Evolutionary conservation across 345 rosid genomes (phyloP).

Genomic region (Aquilaria malaccensis): DNA sequence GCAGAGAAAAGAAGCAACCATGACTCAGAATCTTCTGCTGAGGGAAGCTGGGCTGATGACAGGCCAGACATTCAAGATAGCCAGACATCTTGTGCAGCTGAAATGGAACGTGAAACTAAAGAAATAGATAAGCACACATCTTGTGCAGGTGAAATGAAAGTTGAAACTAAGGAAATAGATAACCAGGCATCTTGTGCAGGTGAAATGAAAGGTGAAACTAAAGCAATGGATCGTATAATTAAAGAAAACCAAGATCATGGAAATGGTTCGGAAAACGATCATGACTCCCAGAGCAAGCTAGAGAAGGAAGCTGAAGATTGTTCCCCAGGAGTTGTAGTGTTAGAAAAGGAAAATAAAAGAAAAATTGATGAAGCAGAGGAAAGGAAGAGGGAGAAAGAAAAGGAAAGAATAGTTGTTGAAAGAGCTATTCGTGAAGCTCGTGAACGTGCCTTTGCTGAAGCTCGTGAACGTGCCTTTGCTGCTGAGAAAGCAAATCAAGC

Average conservation of each 20-base stretch:
- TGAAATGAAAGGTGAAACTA: conserved; percentile 25
- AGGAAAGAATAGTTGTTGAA: conserved; percentile 75
- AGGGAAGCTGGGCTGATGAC: conserved; percentile 24
- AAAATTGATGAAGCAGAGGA: conserved; percentile 48
- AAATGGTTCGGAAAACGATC: conserved; percentile 27
- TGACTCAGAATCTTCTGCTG: conserved; percentile 19
- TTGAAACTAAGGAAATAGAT: conserved; percentile 15
- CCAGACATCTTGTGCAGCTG: conserved; percentile 21
- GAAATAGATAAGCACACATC: conserved; percentile 20
- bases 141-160: conserved; percentile 22
- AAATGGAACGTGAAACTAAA: conserved; percentile 22
- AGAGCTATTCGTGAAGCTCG: conserved; percentile 95
- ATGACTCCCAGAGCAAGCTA: conserved; percentile 29
- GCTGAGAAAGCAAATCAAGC: conserved; percentile 63
- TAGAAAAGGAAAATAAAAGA: conserved; percentile 23
- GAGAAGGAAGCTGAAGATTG: conserved; percentile 34
- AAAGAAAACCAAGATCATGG: conserved; percentile 22
- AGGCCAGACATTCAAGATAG: conserved; percentile 20
- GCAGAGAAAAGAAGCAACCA: conserved; percentile 23
- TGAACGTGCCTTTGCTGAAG: conserved; percentile 90
- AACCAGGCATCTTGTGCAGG: conserved; percentile 7
- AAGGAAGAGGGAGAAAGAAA: conserved; percentile 51
- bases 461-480: conserved; percentile 48
- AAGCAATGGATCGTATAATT: conserved; percentile 17
- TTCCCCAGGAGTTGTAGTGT: conserved; percentile 33